phyloP scores from a whole-genome alignment of 2,329 filamentous ascomycete species.

The Epichloe baconii region DNA sequence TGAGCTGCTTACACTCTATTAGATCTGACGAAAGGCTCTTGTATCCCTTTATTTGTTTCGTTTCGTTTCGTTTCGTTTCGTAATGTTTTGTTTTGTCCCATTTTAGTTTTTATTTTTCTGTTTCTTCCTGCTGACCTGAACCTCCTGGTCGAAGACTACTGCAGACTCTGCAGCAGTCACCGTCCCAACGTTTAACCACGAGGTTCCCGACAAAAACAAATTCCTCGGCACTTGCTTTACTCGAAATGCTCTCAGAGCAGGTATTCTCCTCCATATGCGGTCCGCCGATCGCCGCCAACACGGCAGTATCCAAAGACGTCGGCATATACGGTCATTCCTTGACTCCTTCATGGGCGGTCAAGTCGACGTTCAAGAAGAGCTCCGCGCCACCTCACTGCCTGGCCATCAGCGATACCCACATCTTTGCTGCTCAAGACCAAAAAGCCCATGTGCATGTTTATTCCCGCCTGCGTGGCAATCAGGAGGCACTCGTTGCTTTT shows the following conservation, averaged over 20 bases:
- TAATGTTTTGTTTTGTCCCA: not conserved
- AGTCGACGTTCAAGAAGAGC: constrained; percentile 81
- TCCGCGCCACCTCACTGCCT: constrained; percentile 66
- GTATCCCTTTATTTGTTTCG: not conserved
- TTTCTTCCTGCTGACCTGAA: not conserved
- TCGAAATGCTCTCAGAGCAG: constrained; percentile 43
- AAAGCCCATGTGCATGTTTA: constrained; percentile 94
- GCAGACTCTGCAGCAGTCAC: not conserved
- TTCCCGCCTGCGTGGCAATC: constrained; percentile 66
- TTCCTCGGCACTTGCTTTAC: not conserved
- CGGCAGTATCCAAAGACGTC: constrained; percentile 59
- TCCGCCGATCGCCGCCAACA: constrained; percentile 45
- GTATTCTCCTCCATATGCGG: constrained; percentile 47
- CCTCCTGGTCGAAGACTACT: not conserved
- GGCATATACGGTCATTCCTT: constrained; percentile 78
- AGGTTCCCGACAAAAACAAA: not conserved
- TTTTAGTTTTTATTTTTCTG: not conserved
- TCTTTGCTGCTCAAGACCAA: constrained; percentile 83
- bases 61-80: not conserved
- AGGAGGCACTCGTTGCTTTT: constrained; percentile 81
- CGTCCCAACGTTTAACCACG: not conserved
- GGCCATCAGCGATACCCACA: constrained; percentile 65
- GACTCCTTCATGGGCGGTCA: constrained; percentile 63
- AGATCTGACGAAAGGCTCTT: not conserved
- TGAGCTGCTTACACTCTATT: not conserved